These are phyloP conservation scores for Backusella luteola DNA, from an alignment of 192 early-diverging fungal genomes.

Conservation along the genomic window DNA sequence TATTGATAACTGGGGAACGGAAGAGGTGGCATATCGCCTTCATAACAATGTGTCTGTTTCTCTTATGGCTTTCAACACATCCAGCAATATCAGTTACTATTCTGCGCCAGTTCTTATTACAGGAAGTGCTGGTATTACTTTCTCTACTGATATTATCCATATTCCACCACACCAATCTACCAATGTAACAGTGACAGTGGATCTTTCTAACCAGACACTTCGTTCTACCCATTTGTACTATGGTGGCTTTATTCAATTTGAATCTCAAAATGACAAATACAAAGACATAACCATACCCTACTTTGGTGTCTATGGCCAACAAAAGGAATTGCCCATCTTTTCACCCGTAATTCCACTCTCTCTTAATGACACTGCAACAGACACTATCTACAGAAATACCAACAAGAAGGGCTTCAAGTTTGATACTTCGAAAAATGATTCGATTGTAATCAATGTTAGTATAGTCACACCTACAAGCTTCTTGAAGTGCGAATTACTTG, in stretches of 20 bases:
- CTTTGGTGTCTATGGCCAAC: conserved; percentile 44
- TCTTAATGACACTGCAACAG: neutral
- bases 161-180: conserved; percentile 12
- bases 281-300: conserved; percentile 42
- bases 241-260: conserved; percentile 46
- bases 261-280: conserved; percentile 10
- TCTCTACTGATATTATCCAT: conserved; percentile 19
- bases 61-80: conserved; percentile 36
- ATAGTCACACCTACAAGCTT: conserved; percentile 18
- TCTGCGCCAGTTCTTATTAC: neutral
- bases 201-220: conserved; percentile 11
- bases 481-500: conserved; percentile 19
- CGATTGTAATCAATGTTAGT: neutral
- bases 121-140: conserved; percentile 3
- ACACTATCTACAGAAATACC: neutral
- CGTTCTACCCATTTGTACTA: conserved; percentile 32
- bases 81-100: neutral
- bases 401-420: neutral
- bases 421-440: neutral
- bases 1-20: conserved; percentile 41
- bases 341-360: neutral
- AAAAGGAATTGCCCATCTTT: conserved; percentile 47
- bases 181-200: conserved; percentile 14
- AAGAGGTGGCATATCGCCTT: conserved; percentile 35
- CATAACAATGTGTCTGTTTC: conserved; percentile 37